phyloP scores from a whole-genome alignment of 2,329 filamentous ascomycete genomes.

The Hymenoscyphus scutula region DNA sequence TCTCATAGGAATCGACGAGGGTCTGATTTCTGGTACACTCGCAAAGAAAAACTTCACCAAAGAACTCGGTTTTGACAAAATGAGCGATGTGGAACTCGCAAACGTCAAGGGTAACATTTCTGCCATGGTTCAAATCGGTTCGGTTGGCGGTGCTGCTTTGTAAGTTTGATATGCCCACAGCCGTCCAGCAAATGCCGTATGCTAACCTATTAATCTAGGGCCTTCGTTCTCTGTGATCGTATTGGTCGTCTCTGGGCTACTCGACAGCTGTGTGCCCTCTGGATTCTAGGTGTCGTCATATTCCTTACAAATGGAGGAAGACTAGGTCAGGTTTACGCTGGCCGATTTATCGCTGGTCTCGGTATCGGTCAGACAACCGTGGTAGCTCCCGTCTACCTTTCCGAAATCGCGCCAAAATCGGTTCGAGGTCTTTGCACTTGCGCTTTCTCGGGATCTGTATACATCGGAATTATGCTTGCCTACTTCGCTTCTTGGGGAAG shows the following conservation, averaged over 20 bases:
- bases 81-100: conserved; percentile 52
- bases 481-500: conserved; percentile 73
- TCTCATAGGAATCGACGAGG: conserved; percentile 56
- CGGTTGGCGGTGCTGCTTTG: conserved; percentile 67
- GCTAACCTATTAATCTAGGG: conserved; percentile 3
- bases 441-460: conserved; percentile 69
- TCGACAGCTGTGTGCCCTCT: conserved; percentile 54
- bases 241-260: conserved; percentile 64
- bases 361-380: conserved; percentile 67
- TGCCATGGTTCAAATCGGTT: conserved; percentile 79
- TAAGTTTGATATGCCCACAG: conserved; percentile 29
- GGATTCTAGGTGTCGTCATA: conserved; percentile 57
- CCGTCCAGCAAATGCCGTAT: background rate
- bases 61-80: conserved; percentile 55
- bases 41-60: conserved; percentile 62
- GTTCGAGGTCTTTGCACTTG: conserved; percentile 73
- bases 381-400: conserved; percentile 68
- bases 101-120: conserved; percentile 75
- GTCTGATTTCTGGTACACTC: conserved; percentile 71
- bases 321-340: conserved; percentile 59
- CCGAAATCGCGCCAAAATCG: conserved; percentile 67
- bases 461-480: conserved; percentile 73
- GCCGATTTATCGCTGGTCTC: conserved; percentile 61
- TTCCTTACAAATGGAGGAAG: conserved; percentile 57
- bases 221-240: conserved; percentile 55